Evolutionary conservation across 2,329 filamentous ascomycete genomes (phyloP), one percentile per base, ranked within the genome.

Genomic region (Nannizziopsis arthrosporioides): DNA sequence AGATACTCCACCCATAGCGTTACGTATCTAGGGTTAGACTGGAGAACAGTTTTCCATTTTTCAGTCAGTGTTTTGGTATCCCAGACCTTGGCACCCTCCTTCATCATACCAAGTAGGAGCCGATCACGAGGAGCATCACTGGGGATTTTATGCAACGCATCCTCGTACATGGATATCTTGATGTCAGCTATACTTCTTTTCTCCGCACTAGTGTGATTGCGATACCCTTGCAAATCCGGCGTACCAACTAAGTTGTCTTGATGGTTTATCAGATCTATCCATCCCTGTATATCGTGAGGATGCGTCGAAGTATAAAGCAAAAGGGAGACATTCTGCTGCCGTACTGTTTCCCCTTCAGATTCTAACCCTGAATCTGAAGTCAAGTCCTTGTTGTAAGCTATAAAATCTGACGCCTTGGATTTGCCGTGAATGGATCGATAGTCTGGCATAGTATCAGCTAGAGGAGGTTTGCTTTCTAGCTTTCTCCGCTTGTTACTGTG

Each of bases 221-320:
- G 59, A 17, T 50, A 37, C n/a, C 55, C 54, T 11, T 64, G 57
- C 11, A 55, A 54, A 31, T 52, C 53, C 5, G 58, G 37, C 60
- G 72, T 58, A 68, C 69, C 68, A 37, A 90, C 67, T 48, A 93
- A 70, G 1, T 66, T 63, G 52, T 87, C 80, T 65, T 96, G 90
- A 52, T 94, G 80, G 6, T 80, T 69, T 40, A 90, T 82, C n/a
- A 95, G 72, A 34, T 77, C 73, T 12, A 93, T 64, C 90, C 90
- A 96, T 14, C 79, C 73, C 37, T 80, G 69, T 15, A 85, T 71
- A 57, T 93, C 77, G 5, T 73, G 63, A 1, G 88, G 85, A 17
- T 77, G 63, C 1, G 82, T 71, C 48, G 82, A 80, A 31, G 87
- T 79, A 27, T 63, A 73, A 10, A 74, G 76, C 2, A 75, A 77